A percentile compares a stretch with the other conserved stretches of the same genome.
These are phyloP conservation scores for Trichophyton equinum DNA, from an alignment of 2,329 filamentous ascomycete genomes.

Conservation along the genomic window DNA sequence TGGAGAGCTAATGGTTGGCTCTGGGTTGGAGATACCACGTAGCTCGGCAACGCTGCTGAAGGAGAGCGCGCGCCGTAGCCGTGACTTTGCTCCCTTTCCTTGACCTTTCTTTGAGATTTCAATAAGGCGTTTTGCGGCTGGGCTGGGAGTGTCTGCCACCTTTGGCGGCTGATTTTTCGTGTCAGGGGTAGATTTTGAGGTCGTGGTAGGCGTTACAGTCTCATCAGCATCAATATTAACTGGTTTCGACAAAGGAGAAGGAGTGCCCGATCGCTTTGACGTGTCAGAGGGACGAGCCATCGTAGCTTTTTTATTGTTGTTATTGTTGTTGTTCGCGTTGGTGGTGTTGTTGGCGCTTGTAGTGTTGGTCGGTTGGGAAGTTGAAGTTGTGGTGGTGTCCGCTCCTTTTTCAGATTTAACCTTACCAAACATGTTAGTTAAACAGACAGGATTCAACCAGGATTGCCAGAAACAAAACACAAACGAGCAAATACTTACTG, in stretches of 20 bases:
- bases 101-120: slow-evolving; percentile 74
- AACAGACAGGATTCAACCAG: not conserved
- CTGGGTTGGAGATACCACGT: slow-evolving; percentile 57
- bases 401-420: not conserved
- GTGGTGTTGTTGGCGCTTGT: not conserved
- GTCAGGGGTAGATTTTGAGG: slow-evolving; percentile 30
- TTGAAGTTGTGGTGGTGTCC: not conserved
- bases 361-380: not conserved
- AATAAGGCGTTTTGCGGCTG: slow-evolving; percentile 71
- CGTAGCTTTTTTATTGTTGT: not conserved
- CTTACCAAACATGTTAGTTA: not conserved
- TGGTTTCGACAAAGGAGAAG: slow-evolving; percentile 64
- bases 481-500: not conserved
- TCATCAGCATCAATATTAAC: slow-evolving; percentile 48
- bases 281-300: slow-evolving; percentile 43
- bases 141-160: slow-evolving; percentile 37
- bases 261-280: slow-evolving; percentile 51
- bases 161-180: slow-evolving; percentile 16
- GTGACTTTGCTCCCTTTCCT: slow-evolving; percentile 69
- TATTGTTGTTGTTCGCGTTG: not conserved
- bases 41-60: slow-evolving; percentile 94
- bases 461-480: not conserved
- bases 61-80: slow-evolving; percentile 82
- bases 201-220: slow-evolving; percentile 21
- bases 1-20: slow-evolving; percentile 44